Evolutionary conservation across 768 basidiomycete genomes (phyloP).

Genomic region (Hygrophorus pudorinus): DNA sequence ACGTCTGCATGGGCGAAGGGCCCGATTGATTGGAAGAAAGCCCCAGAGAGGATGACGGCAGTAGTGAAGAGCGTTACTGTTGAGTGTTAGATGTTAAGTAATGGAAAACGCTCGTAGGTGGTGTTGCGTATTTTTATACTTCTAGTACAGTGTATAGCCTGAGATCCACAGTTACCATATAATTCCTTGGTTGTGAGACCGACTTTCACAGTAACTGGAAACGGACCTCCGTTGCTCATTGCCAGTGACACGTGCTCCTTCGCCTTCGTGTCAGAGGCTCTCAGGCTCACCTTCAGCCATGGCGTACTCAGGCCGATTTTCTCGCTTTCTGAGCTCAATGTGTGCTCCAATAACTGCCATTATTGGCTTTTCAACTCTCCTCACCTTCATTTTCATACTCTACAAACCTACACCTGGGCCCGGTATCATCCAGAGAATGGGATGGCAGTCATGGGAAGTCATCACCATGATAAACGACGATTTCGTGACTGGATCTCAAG

Average conservation of each 20-base stretch:
- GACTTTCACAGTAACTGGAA: too few relatives aligned
- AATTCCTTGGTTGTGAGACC: too few relatives aligned
- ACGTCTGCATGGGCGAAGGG: slow-evolving; percentile 34
- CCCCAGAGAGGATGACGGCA: slow-evolving; percentile 23
- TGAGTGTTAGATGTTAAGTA: slow-evolving; percentile 23
- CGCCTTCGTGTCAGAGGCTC: too few relatives aligned
- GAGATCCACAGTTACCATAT: too few relatives aligned
- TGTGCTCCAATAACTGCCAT: slow-evolving; percentile 52
- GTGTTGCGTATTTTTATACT: too few relatives aligned
- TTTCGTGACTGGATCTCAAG: slow-evolving; percentile 8
- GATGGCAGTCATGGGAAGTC: slow-evolving; percentile 85
- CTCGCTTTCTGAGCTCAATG: slow-evolving; percentile 43
- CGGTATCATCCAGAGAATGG: slow-evolving; percentile 59
- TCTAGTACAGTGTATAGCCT: neutral
- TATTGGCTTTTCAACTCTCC: slow-evolving; percentile 58
- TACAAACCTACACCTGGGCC: slow-evolving; percentile 73
- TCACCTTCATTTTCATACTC: slow-evolving; percentile 71
- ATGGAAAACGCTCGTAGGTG: too few relatives aligned
- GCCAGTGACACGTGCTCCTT: too few relatives aligned
- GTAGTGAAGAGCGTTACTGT: slow-evolving; percentile 25
- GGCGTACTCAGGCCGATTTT: slow-evolving; percentile 31
- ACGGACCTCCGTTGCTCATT: too few relatives aligned
- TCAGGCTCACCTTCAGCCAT: slow-evolving; percentile 20
- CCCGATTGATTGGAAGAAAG: slow-evolving; percentile 29
- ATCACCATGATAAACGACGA: slow-evolving; percentile 26